Evolutionary conservation across 2,329 filamentous ascomycete genomes (phyloP).

Genomic region (Arthrobotrys pseudoclavata): DNA sequence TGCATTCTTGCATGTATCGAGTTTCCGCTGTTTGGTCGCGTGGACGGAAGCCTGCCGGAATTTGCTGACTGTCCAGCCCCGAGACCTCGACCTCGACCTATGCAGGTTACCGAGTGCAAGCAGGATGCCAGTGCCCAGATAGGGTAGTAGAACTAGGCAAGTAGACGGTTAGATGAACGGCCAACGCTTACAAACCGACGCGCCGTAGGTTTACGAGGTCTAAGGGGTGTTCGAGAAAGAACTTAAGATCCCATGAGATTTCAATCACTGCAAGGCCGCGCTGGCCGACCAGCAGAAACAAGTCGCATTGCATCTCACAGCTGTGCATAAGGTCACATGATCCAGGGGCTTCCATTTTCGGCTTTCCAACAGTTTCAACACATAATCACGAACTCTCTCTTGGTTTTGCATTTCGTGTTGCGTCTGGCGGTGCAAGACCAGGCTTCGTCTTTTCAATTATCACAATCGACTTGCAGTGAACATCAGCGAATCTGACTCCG

Average conservation of each 20-base stretch:
- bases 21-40: slow-evolving; percentile 11
- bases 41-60: slow-evolving; percentile 3
- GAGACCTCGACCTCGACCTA: neutral
- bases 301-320: slow-evolving; percentile 24
- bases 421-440: neutral
- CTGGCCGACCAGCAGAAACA: slow-evolving; percentile 18
- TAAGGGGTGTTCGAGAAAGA: neutral
- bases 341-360: slow-evolving; percentile 11
- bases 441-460: neutral
- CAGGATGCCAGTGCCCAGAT: neutral
- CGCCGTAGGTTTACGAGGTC: neutral
- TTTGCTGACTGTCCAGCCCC: neutral
- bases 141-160: neutral
- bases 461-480: neutral
- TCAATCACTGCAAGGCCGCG: neutral
- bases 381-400: neutral
- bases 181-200: neutral
- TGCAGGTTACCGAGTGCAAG: neutral
- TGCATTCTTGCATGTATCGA: slow-evolving; percentile 1
- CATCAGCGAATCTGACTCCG: neutral
- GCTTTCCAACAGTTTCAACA: slow-evolving; percentile 20
- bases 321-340: slow-evolving; percentile 18
- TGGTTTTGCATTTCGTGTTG: neutral
- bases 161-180: neutral
- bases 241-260: neutral